Conservation (phyloP, 2,329 filamentous ascomycete species). For the Lecanicillium sp. region DNA sequence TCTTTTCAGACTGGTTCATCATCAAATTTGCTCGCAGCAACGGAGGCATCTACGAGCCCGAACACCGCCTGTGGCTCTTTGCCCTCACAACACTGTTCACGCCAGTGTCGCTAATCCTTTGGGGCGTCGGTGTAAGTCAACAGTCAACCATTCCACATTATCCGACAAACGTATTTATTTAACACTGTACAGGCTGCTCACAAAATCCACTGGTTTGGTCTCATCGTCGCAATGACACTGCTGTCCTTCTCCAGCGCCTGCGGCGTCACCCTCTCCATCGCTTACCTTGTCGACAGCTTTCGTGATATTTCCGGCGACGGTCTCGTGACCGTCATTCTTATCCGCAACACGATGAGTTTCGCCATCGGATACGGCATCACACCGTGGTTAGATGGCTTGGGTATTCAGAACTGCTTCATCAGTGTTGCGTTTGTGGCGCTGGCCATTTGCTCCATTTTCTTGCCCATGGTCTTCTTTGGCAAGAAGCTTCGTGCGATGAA, state of each 20-base stretch:
- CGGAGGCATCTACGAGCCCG: slow-evolving; percentile 31
- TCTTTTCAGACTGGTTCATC: slow-evolving; percentile 28
- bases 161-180: too few relatives aligned
- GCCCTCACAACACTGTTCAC: slow-evolving; percentile 20
- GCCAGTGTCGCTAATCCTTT: slow-evolving; percentile 21
- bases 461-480: slow-evolving; percentile 41
- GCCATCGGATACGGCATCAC: slow-evolving; percentile 32
- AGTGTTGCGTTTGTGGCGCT: slow-evolving; percentile 31
- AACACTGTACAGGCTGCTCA: slow-evolving; percentile 21
- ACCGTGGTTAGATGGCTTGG: slow-evolving; percentile 33
- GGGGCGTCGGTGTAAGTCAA: slow-evolving; percentile 24
- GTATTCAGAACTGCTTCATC: slow-evolving; percentile 34
- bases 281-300: slow-evolving; percentile 34
- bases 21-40: slow-evolving; percentile 31
- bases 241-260: slow-evolving; percentile 25
- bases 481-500: slow-evolving; percentile 17
- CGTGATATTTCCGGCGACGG: slow-evolving; percentile 31
- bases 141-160: too few relatives aligned
- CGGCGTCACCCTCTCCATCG: slow-evolving; percentile 28
- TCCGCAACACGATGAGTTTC: slow-evolving; percentile 30
- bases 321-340: slow-evolving; percentile 30
- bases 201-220: slow-evolving; percentile 32
- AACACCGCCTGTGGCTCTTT: slow-evolving; percentile 34
- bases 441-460: slow-evolving; percentile 29
- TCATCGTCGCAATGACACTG: slow-evolving; percentile 30